phyloP scores from a whole-genome alignment of 1,284 basidiomycete genomes.

The Ganoderma lucidum region DNA sequence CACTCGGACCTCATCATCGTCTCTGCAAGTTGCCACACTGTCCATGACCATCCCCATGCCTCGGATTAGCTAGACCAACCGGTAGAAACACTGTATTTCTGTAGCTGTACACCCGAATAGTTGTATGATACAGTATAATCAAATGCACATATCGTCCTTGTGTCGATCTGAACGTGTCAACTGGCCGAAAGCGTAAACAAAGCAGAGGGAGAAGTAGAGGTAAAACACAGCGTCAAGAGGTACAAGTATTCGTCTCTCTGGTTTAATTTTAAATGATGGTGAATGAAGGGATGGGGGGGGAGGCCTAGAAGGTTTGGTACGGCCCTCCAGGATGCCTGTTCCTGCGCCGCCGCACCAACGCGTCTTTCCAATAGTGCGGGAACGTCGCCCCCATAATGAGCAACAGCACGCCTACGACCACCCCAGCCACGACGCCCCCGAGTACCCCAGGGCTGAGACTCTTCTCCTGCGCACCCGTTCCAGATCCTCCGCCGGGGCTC shows the following conservation, averaged over 20 bases:
- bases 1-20: slow-evolving; percentile 13
- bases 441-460: slow-evolving; percentile 36
- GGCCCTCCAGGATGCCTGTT: slow-evolving; percentile 30
- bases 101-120: slow-evolving; percentile 34
- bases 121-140: slow-evolving; percentile 36
- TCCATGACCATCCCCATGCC: slow-evolving; percentile 5
- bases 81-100: slow-evolving; percentile 33
- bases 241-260: neutral
- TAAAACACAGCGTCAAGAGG: neutral
- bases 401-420: slow-evolving; percentile 34
- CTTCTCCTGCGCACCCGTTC: slow-evolving; percentile 12
- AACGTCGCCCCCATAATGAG: slow-evolving; percentile 37
- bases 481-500: neutral
- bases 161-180: neutral
- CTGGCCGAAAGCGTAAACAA: neutral
- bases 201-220: neutral
- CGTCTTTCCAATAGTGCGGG: slow-evolving; percentile 32
- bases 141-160: slow-evolving; percentile 1
- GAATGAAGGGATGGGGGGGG: neutral
- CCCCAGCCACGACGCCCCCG: slow-evolving; percentile 37
- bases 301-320: slow-evolving; percentile 34
- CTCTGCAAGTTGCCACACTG: neutral
- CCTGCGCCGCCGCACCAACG: slow-evolving; percentile 22
- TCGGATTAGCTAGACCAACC: slow-evolving; percentile 29
- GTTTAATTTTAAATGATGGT: neutral